Evolutionary conservation across 1,139 yeast species (phyloP).

Genomic region (Taphrina betulina): DNA sequence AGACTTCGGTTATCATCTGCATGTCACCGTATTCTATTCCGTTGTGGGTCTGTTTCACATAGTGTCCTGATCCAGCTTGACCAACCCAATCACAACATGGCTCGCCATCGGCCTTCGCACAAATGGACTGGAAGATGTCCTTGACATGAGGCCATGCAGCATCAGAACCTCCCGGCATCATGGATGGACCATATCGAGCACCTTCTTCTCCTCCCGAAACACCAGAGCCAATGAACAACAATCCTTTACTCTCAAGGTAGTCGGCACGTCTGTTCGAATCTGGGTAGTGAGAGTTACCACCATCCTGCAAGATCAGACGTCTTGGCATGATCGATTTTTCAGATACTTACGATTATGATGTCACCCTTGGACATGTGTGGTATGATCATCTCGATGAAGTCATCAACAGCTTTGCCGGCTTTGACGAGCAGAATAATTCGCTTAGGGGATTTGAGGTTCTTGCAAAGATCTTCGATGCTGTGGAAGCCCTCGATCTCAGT

Average conservation of each 20-base stretch:
- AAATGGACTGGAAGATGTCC: slow-evolving; percentile 90
- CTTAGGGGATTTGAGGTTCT: slow-evolving; percentile 94
- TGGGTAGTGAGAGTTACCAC: slow-evolving; percentile 99
- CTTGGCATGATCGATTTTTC: no score
- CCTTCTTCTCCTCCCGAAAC: slow-evolving; percentile 99
- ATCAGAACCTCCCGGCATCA: slow-evolving; percentile 98
- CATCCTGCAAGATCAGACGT: slow-evolving; percentile 53
- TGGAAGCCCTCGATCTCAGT: slow-evolving; percentile 92
- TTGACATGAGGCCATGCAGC: slow-evolving; percentile 99
- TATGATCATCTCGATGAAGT: slow-evolving; percentile 79
- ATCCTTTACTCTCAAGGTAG: slow-evolving; percentile 82
- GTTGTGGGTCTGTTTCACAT: slow-evolving; percentile 99
- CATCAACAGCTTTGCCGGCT: slow-evolving; percentile 95
- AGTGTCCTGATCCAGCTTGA: slow-evolving; percentile 98
- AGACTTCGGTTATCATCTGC: slow-evolving; percentile 98
- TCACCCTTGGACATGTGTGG: slow-evolving; percentile 95
- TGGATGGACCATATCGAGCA: slow-evolving; percentile 98
- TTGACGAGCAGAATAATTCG: slow-evolving; percentile 90
- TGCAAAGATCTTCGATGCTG: slow-evolving; percentile 82
- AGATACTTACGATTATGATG: slow-evolving; percentile 66
- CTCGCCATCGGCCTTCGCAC: slow-evolving; percentile 97
- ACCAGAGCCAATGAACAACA: slow-evolving; percentile 96
- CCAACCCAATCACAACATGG: slow-evolving; percentile 99
- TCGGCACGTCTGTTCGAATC: slow-evolving; percentile 96
- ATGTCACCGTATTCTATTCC: slow-evolving; percentile 99